phyloP scores from a whole-genome alignment of 1,284 basidiomycete genomes.

The Waitea zeae region DNA sequence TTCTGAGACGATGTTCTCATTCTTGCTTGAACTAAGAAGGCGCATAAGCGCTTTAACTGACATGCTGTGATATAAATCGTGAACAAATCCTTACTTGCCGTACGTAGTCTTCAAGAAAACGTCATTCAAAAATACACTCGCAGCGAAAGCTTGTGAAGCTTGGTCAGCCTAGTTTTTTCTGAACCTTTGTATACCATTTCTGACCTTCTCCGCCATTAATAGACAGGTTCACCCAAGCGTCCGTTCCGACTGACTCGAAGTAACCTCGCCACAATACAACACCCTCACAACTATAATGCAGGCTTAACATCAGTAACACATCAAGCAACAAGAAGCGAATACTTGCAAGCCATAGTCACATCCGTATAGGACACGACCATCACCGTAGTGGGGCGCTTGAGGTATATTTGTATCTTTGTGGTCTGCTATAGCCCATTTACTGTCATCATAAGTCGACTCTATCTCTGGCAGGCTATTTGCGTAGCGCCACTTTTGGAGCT shows the following conservation, averaged over 20 bases:
- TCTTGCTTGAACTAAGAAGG: constrained; percentile 43
- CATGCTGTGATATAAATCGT: too few species aligned
- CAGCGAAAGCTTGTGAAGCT: constrained; percentile 52
- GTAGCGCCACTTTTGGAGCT: constrained; percentile 47
- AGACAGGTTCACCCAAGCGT: constrained; percentile 43
- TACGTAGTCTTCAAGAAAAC: constrained; percentile 54
- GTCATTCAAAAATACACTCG: constrained; percentile 66
- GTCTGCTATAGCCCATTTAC: constrained; percentile 44
- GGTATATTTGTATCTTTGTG: constrained; percentile 57
- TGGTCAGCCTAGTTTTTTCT: too few species aligned
- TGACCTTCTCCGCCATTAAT: constrained; percentile 67
- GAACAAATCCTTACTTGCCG: constrained; percentile 43
- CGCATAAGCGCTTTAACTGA: too few species aligned
- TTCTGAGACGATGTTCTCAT: constrained; percentile 35
- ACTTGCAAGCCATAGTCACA: constrained; percentile 70
- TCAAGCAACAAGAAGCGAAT: background rate
- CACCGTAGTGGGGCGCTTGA: constrained; percentile 48
- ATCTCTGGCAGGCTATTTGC: constrained; percentile 59
- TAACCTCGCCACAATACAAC: constrained; percentile 67
- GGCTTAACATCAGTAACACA: background rate
- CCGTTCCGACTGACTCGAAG: constrained; percentile 48
- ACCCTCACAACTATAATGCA: constrained; percentile 52
- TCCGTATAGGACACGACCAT: constrained; percentile 55
- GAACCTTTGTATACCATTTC: too few species aligned
- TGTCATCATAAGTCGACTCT: constrained; percentile 33